Evolutionary conservation across 140 eudicot genomes (phyloP), one percentile per base, ranked within the genome.

Genomic region (Senecio squalidus): DNA sequence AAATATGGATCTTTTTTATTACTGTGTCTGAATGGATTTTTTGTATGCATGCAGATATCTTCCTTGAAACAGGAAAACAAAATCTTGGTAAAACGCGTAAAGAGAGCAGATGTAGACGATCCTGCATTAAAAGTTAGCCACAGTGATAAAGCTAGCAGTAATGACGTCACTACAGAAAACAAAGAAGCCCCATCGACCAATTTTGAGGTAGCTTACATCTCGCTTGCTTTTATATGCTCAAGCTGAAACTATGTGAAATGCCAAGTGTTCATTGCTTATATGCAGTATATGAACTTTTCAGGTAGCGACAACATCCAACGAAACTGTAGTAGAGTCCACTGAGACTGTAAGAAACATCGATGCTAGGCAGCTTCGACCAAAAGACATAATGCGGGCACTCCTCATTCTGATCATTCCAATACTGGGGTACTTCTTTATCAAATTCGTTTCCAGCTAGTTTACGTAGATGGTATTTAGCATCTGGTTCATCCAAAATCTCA

Each of bases 261-360:
- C 14, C 46, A 48, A 49, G 38, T 29, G 34, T 62, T n/a, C 14
- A 23, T 41, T 70, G 43, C 45, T 57, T 53, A 50, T 27, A 17
- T 34, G 59, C 62, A 36, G 20, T 64, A 13, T 36, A 6, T 65
- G 15, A 50, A 6, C 30, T 17, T 50, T 70, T 38, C 67, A 90
- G 96, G 47, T 9, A 31, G 77, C 58, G 36, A 65, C 55, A 38
- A 23, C 43, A 60, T 10, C 48, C 11, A 21, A 55, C 0, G 76
- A 70, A 33, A 60, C 33, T 20, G 49, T 58, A 45, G 41, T n/a
- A 6, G 74, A 33, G 20, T 39, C 69, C 39, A 43, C 69, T 11
- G 83, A 68, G 64, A 55, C 71, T 25, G 80, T 65, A 64, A 77
- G 94, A 75, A 70, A 83, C 64, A 84, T 88, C 34, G 99, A 84